phyloP scores from a whole-genome alignment of 2,329 filamentous ascomycete species.

The Penicillium capsulatum region DNA sequence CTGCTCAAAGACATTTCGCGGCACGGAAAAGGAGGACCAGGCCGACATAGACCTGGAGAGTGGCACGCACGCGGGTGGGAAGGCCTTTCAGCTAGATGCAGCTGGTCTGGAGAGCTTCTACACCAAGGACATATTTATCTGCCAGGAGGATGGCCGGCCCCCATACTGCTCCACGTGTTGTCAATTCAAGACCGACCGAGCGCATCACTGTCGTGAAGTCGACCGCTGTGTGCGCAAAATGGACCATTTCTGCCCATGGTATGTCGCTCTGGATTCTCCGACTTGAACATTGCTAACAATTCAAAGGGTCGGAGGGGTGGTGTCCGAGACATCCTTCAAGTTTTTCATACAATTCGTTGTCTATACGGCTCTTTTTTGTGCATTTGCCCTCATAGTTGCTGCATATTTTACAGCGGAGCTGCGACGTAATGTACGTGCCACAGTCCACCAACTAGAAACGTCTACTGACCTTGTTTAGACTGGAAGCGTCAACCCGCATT shows the following conservation, averaged over 20 bases:
- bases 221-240: constrained; percentile 80
- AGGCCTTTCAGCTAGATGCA: constrained; percentile 50
- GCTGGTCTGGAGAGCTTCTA: constrained; percentile 73
- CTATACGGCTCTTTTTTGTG: constrained; percentile 67
- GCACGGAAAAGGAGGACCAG: constrained; percentile 22
- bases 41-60: constrained; percentile 27
- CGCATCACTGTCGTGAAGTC: constrained; percentile 81
- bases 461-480: constrained; percentile 25
- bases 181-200: constrained; percentile 82
- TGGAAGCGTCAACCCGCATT: constrained; percentile 53
- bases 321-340: constrained; percentile 82
- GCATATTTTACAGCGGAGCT: constrained; percentile 61
- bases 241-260: constrained; percentile 93
- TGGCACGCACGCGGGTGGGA: constrained; percentile 23
- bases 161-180: constrained; percentile 80
- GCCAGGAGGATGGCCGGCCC: constrained; percentile 76
- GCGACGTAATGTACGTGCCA: constrained; percentile 40
- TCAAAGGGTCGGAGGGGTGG: constrained; percentile 78
- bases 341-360: constrained; percentile 85
- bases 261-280: constrained; percentile 9
- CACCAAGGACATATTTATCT: constrained; percentile 76
- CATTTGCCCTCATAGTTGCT: constrained; percentile 59
- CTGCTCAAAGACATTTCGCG: constrained; percentile 19
- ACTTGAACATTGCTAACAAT: constrained; percentile 12
- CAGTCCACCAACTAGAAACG: constrained; percentile 10